A percentile compares a stretch with the other conserved stretches of the same genome.
These are phyloP conservation scores for Petrea volubilis DNA, from an alignment of 257 asterid species.

Conservation along the genomic window DNA sequence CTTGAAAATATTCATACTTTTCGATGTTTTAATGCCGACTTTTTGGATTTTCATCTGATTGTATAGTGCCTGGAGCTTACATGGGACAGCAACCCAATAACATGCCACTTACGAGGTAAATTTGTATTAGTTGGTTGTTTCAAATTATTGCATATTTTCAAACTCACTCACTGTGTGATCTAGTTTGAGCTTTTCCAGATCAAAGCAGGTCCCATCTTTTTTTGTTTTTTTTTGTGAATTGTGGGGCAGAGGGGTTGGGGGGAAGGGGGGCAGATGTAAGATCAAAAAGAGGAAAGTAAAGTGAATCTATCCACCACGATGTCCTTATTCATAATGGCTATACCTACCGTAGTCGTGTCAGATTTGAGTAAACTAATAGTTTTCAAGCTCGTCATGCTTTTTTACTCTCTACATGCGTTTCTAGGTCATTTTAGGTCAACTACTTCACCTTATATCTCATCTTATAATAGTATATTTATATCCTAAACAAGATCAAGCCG, in stretches of 20 bases:
- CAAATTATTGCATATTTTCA: neutral
- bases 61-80: conserved; percentile 50
- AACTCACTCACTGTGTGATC: neutral
- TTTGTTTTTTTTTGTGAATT: neutral
- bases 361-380: neutral
- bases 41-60: conserved; percentile 7
- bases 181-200: neutral
- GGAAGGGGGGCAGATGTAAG: neutral
- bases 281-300: neutral
- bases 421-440: neutral
- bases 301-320: neutral
- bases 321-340: conserved; percentile 9
- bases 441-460: too few species aligned
- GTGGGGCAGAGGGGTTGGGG: too few species aligned
- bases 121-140: neutral
- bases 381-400: neutral
- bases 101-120: conserved; percentile 47
- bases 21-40: neutral
- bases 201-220: neutral
- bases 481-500: neutral
- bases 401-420: neutral
- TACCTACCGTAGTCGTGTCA: conserved; percentile 21
- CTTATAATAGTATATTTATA: too few species aligned
- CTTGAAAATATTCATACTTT: neutral
- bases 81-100: conserved; percentile 47